Conservation (phyloP, 2,329 filamentous ascomycete species). For the Fusarium drepaniforme region DNA sequence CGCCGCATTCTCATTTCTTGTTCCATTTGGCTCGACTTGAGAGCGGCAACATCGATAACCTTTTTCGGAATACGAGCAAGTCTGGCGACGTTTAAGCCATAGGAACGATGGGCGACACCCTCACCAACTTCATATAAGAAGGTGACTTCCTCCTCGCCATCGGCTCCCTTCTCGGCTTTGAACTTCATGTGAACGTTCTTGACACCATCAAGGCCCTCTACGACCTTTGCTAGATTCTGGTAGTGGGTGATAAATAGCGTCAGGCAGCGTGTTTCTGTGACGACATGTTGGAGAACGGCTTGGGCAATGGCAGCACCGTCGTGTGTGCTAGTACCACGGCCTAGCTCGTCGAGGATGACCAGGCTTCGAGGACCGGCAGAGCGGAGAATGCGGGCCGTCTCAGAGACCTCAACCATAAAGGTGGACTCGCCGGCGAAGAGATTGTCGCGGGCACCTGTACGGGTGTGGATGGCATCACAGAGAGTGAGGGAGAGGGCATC, state of each 20-base stretch:
- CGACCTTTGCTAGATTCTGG: constrained; percentile 82
- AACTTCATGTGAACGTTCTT: constrained; percentile 97
- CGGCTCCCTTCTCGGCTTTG: constrained; percentile 56
- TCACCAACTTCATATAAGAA: constrained; percentile 95
- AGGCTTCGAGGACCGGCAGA: constrained; percentile 86
- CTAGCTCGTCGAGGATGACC: constrained; percentile 94
- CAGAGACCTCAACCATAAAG: constrained; percentile 97
- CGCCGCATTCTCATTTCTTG: constrained; percentile 74
- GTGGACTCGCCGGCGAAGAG: constrained; percentile 95
- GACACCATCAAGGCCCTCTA: constrained; percentile 76
- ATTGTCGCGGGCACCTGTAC: constrained; percentile 96
- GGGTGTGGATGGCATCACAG: constrained; percentile 91
- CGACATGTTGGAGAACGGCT: constrained; percentile 87
- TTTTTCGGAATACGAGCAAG: constrained; percentile 83
- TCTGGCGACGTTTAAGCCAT: constrained; percentile 92
- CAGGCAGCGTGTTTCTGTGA: constrained; percentile 78
- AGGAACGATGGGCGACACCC: constrained; percentile 92
- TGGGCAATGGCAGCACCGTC: constrained; percentile 97
- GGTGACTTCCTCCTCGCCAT: constrained; percentile 82
- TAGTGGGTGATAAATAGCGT: constrained; percentile 99
- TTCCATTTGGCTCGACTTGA: constrained; percentile 86
- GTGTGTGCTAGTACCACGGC: constrained; percentile 92
- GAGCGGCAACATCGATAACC: constrained; percentile 83
- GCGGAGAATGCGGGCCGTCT: constrained; percentile 92
- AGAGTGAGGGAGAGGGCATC: constrained; percentile 80